Base-by-base conservation (phyloP, 306 rosid genomes). In the Erythrophleum fordii region DNA sequence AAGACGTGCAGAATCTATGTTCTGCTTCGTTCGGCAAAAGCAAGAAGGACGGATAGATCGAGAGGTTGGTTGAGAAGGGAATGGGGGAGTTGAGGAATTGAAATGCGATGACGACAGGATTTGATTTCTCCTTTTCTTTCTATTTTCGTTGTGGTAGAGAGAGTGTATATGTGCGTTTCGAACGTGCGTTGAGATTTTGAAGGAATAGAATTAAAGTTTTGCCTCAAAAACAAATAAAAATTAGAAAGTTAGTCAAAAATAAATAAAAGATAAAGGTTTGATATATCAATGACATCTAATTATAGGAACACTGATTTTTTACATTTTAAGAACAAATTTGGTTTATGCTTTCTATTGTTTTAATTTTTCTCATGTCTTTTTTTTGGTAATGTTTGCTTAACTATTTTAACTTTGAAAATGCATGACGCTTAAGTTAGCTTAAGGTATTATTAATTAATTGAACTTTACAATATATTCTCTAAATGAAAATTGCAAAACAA, bases 41-140 rank as follows among this genome's bases (percentile, higher is more conserved):
- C 34, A 44, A 65, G 80, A 69, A 18, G 62, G 79, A 82, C 84
- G 86, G 86, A 84, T 73, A 83, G 87, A 89, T 78, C 82, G 88
- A 85, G 86, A 75, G 31, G 59, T 28, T 29, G 80, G 77, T 56
- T 56, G 71, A 0, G 48, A 65, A 25, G 23, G 28, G 3, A 13
- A 69, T 67, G 71, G 8, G 22, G 28, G n/a, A 46, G 44, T 26
- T 53, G 72, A 41, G 35, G 67, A 72, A 76, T 64, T 73, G 68
- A 16, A 81, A 62, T 76, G 71, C 11, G 68, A 79, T 31, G 62
- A 79, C 34, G 80, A 61, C 75, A 55, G 62, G 81, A 59, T 78
- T 73, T 60, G 59, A 69, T 83, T 73, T 72, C 69, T 78, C 60
- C 62, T 29, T 78, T 70, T 56, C 53, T 77, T 79, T 77, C 74